Conservation (phyloP, 73 alveolate species). For the Durusdinium trenchii region DNA sequence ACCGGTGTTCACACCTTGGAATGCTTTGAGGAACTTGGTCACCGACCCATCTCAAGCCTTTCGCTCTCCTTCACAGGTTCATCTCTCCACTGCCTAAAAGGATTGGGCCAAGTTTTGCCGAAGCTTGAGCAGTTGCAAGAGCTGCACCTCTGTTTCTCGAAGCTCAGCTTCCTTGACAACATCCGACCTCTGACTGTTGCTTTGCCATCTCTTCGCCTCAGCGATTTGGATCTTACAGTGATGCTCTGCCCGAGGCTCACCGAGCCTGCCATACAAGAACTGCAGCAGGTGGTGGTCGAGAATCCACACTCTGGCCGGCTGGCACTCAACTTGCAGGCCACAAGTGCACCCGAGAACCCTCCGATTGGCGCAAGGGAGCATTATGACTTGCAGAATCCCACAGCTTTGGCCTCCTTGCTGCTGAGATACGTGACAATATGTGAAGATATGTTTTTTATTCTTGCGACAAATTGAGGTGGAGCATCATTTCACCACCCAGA, state of each 20-base stretch:
- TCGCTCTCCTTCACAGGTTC: background rate
- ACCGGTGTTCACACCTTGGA: background rate
- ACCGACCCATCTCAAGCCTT: background rate
- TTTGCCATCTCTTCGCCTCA: background rate
- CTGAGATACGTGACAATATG: too few species aligned
- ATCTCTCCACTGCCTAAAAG: background rate
- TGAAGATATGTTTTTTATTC: too few species aligned
- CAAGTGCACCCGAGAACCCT: too few species aligned
- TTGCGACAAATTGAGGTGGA: too few species aligned
- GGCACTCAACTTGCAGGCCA: too few species aligned
- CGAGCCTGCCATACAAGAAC: too few species aligned
- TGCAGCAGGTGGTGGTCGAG: too few species aligned
- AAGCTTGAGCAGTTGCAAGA: background rate
- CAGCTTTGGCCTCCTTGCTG: background rate
- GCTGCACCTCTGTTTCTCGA: background rate
- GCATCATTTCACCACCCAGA: too few species aligned
- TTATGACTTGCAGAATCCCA: background rate
- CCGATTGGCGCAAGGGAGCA: background rate
- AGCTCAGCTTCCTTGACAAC: background rate
- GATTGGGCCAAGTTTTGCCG: background rate
- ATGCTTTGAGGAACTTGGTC: background rate
- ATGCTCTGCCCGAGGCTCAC: background rate
- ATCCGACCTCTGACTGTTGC: background rate
- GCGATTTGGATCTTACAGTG: background rate
- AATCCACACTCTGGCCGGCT: too few species aligned